phyloP scores from a whole-genome alignment of 1,284 basidiomycete species.

The Mycena sp. region DNA sequence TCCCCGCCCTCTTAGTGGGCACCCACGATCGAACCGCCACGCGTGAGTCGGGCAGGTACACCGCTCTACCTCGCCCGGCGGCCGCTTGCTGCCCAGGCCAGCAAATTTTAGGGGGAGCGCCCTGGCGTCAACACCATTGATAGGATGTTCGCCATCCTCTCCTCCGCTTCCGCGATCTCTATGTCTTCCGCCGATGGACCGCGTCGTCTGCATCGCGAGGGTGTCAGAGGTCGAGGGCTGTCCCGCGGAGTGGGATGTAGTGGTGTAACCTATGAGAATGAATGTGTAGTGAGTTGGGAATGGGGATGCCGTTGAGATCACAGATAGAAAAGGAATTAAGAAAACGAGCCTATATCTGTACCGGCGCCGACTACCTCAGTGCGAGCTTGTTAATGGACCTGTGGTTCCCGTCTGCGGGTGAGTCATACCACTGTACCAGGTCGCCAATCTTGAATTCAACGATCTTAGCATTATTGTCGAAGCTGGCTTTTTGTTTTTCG shows the following conservation, averaged over 20 bases:
- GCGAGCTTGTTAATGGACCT: constrained; percentile 10
- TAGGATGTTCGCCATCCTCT: background rate
- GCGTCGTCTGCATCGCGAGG: background rate
- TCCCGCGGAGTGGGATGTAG: background rate
- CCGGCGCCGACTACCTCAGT: constrained; percentile 17
- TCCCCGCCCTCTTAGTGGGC: background rate
- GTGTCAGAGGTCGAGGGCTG: background rate
- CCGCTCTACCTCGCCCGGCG: no score
- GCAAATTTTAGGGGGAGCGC: no score
- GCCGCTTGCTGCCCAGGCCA: no score
- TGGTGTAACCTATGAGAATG: constrained; percentile 10
- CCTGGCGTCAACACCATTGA: background rate
- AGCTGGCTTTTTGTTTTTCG: background rate
- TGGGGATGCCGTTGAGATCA: constrained; percentile 9
- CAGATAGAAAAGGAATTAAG: constrained; percentile 23
- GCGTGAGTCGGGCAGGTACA: background rate
- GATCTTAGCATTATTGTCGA: background rate
- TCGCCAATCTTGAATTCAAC: constrained; percentile 18
- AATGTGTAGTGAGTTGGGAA: constrained; percentile 4
- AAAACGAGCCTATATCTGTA: constrained; percentile 13
- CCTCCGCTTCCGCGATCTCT: background rate
- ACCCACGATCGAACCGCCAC: background rate
- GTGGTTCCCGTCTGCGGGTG: constrained; percentile 3
- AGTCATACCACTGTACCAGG: constrained; percentile 21
- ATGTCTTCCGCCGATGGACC: background rate